Base-by-base conservation (phyloP, 1,284 basidiomycete species). In the Mycosarcoma mackinlayi region DNA sequence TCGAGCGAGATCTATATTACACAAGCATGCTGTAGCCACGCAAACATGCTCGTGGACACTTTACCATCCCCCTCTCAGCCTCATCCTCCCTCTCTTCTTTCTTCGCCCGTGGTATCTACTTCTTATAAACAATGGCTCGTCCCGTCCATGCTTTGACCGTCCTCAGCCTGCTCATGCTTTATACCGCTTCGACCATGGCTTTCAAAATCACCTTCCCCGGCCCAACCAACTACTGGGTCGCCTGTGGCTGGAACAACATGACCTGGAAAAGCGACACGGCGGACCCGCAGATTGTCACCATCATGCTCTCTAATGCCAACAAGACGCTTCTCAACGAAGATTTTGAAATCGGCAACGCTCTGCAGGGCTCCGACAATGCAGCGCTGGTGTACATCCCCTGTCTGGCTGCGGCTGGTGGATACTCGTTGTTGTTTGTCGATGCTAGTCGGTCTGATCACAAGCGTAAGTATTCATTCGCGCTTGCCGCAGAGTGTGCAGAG, bases 171-270 rank as follows among this genome's bases (percentile, higher is more conserved):
- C 27, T 45, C 27, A 3, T 13, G 31, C 37, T 50, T n/a, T n/a
- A n/a, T n/a, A n/a, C n/a, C 19, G 16, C 28, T 13, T 11, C 40
- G 4, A 33, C 37, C 14, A 24, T 28, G 0, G 46, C 40, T 0
- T 62, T 55, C 21, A 48, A 71, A 3, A 13, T 71, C 28, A 56
- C 51, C 23, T 66, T 71, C 33, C 68, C 68, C 21, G 21, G 25
- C n/a, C 34, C 63, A 4, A 30, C 68, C 14, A 33, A 62, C 39
- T 66, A 71, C 59, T 71, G 68, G 68, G 68, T 71, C 19, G 58
- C 68, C 3, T 71, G 68, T 19, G 62, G 63, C 1, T 65, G 59
- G 58, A 71, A 71, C 52, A 57, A 56, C 18, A 44, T 71, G 44
- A 51, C 55, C 4, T 72, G 63, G 63, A 59, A 48, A 14, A 31